Percentiles rank a stretch among this genome's conserved stretches.
phyloP scores from a whole-genome alignment of 768 basidiomycete species.

The Clathrus columnatus region DNA sequence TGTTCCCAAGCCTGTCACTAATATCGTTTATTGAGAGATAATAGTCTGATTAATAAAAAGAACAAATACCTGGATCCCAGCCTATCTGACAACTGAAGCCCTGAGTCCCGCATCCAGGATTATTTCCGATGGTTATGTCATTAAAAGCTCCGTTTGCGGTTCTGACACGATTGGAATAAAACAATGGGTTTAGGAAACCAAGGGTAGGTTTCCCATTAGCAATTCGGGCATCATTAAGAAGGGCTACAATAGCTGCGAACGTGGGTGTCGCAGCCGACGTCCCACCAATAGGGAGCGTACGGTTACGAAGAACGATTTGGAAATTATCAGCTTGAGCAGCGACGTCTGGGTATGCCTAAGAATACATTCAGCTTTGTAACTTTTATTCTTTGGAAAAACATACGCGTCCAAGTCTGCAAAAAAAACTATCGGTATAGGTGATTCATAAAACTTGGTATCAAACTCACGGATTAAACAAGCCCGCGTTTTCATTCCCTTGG shows the following conservation, averaged over 20 bases:
- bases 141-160: constrained; percentile 37
- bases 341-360: constrained; percentile 56
- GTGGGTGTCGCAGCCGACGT: constrained; percentile 53
- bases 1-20: constrained; percentile 6
- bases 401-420: too few relatives aligned
- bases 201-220: constrained; percentile 32
- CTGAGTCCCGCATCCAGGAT: constrained; percentile 50
- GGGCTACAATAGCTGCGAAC: constrained; percentile 42
- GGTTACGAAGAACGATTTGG: constrained; percentile 39
- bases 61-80: constrained; percentile 48
- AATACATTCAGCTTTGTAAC: neutral
- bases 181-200: constrained; percentile 58
- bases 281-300: constrained; percentile 35
- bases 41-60: neutral
- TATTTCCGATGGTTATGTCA: constrained; percentile 51
- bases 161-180: constrained; percentile 38
- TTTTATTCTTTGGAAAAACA: too few relatives aligned
- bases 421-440: too few relatives aligned
- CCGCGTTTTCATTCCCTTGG: constrained; percentile 36
- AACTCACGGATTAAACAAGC: constrained; percentile 51
- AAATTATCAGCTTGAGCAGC: constrained; percentile 47
- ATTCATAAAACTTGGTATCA: neutral
- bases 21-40: neutral
- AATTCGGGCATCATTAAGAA: constrained; percentile 48
- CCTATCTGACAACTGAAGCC: constrained; percentile 44